phyloP scores from a whole-genome alignment of 129 eudicot genomes.

The Saposhnikovia divaricata region DNA sequence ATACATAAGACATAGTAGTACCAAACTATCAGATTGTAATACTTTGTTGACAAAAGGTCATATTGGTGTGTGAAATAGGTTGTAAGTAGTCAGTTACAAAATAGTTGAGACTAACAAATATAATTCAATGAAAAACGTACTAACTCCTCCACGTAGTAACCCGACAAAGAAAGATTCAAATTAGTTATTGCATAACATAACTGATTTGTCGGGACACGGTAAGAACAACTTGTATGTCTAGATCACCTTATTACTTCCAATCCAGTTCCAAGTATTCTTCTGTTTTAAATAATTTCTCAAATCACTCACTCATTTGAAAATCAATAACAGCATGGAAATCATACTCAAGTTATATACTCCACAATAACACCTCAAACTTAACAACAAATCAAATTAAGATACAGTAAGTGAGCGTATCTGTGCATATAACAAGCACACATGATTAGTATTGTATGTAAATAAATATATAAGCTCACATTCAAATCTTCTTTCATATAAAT shows the following conservation, averaged over 20 bases:
- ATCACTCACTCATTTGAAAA: background rate
- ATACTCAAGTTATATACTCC: background rate
- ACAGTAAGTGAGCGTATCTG: background rate
- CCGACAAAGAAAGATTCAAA: background rate
- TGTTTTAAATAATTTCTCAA: background rate
- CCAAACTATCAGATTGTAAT: background rate
- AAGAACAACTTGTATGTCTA: background rate
- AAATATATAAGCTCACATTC: background rate
- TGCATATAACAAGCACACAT: background rate
- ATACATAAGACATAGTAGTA: background rate
- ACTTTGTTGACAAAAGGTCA: background rate
- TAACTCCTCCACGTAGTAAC: background rate
- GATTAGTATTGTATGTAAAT: background rate
- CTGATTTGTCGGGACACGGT: background rate
- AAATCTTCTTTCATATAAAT: background rate
- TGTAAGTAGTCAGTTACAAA: background rate
- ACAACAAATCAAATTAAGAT: background rate
- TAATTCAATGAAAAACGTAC: background rate
- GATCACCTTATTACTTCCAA: background rate
- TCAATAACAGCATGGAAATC: background rate
- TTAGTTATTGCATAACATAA: background rate
- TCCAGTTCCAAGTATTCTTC: background rate
- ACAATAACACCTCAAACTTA: background rate
- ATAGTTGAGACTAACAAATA: background rate
- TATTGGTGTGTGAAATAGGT: background rate